Base-by-base conservation (phyloP, 371 early-diverging fungal species). In the Amoeboaphelidium protococcarum region DNA sequence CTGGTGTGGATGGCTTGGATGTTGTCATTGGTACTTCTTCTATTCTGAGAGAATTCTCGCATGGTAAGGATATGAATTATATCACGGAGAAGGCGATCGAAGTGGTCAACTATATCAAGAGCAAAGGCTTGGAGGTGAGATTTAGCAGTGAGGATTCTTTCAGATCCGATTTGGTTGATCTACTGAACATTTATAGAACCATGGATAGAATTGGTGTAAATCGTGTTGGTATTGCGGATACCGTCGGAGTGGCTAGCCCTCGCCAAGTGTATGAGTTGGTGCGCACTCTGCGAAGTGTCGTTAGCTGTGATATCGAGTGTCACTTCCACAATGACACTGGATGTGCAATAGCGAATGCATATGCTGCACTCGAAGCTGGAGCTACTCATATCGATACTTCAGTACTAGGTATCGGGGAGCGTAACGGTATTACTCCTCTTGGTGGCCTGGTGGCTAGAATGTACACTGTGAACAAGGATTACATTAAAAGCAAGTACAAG, bases 271-370 rank as follows among this genome's bases (percentile, higher is more conserved):
- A 86, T 51, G 90, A 92, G 49, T 74, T 92, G 27, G 89, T 92
- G 51, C 73, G 80, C 56, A 92, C 89, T 6, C 69, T 92, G 40
- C 76, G 94, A 51, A 70, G 78, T 42, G 85, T 89, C 25, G 87
- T 92, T 24, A 81, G 77, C 49, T 89, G 90, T 59, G 94, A 92
- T 60, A 92, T 92, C 50, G 94, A 89, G 64, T 82, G 84, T 62
- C 94, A 92, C 57, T 92, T 92, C 74, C 94, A 92, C 68, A 82
- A 92, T 59, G 94, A 92, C 58, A 92, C 94, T n/a, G 89, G 89
- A 25, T 92, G 94, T 61, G 86, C 90, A 37, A 87, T 90, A 53
- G 90, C 90, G 31, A 92, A 92, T 59, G 87, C 94, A 26, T 88
- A 84, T 60, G 80, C 88, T 45, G 80, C 90, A 12, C 67, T 92